Base-by-base conservation (phyloP, 2,329 filamentous ascomycete genomes). In the Penicillium expansum region DNA sequence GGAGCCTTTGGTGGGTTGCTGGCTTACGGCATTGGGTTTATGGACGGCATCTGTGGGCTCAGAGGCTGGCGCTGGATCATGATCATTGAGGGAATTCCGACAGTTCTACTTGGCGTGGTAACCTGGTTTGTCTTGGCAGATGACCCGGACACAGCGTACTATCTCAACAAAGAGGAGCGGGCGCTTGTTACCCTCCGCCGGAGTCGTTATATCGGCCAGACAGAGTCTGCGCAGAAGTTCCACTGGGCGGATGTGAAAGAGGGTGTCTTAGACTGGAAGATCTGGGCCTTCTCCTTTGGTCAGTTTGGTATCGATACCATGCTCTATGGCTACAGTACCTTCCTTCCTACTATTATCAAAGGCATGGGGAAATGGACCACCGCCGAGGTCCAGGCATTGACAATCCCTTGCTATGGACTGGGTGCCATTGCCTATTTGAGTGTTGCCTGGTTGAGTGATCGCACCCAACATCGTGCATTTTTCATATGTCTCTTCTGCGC, bases 291-390 rank as follows among this genome's bases (percentile, higher is more conserved):
- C 69, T 86, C 82, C 61, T 71, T 85, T 37, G 87, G 79, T 5
- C 87, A 91, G 69, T 92, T 92, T 67, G 87, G 88, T 5, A 81
- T 82, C 16, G 88, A 91, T 66, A 90, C 86, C 1, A 89, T 92
- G 84, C 79, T 92, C 0, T 92, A 92, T 67, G 88, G 89, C 5
- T 92, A 86, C 71, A 88, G 85, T 48, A 91, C 88, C 0, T 92
- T 92, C 68, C 75, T 93, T 43, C 90, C 90, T 0, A 91, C 88
- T 5, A 92, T 93, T 62, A 91, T 93, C 70, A 79, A 83, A 41
- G 85, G 82, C 4, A 82, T 92, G 50, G 86, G 88, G 3, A 69
- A 68, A 3, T 90, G 88, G 78, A 80, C 83, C 0, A 77, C 78
- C 0, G 83, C 88, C 0, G 80, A 89, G 67, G 83, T 90, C 6